These are phyloP conservation scores for Populus deltoides DNA, from an alignment of 345 rosid species.

Conservation along the genomic window DNA sequence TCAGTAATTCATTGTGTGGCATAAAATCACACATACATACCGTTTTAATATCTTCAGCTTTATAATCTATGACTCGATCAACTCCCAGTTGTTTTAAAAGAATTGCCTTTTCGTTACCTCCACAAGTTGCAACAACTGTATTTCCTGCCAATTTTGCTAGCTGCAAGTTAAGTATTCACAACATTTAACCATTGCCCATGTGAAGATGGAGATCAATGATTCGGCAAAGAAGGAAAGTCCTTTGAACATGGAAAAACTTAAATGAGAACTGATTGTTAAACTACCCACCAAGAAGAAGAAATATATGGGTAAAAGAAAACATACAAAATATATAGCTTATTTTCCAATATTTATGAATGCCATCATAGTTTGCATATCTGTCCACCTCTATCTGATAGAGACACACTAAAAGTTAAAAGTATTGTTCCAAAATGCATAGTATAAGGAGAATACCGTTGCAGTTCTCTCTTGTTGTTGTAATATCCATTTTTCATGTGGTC, in stretches of 20 bases:
- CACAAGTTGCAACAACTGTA: constrained; percentile 85
- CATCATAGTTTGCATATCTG: too few species aligned
- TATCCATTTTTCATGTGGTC: background rate
- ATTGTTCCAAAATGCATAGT: too few species aligned
- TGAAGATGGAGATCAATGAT: background rate
- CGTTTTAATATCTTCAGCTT: constrained; percentile 73
- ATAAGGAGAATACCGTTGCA: too few species aligned
- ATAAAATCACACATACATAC: constrained; percentile 31
- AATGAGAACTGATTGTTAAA: background rate
- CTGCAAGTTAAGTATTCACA: constrained; percentile 41
- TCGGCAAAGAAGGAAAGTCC: background rate
- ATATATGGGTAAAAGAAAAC: background rate
- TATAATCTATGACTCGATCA: constrained; percentile 86
- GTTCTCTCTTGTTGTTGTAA: background rate
- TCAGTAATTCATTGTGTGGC: too few species aligned
- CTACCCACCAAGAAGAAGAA: background rate
- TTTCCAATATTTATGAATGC: too few species aligned
- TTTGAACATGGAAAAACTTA: background rate
- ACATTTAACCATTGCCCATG: constrained; percentile 2
- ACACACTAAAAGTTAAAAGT: too few species aligned
- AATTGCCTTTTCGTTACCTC: constrained; percentile 79
- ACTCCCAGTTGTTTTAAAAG: constrained; percentile 79
- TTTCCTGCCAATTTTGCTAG: constrained; percentile 91
- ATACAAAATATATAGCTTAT: too few species aligned
- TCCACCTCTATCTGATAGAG: too few species aligned